A percentile compares a stretch with the other conserved stretches of the same genome.
phyloP scores from a whole-genome alignment of 2,329 filamentous ascomycete species.

The Dothistroma septosporum region DNA sequence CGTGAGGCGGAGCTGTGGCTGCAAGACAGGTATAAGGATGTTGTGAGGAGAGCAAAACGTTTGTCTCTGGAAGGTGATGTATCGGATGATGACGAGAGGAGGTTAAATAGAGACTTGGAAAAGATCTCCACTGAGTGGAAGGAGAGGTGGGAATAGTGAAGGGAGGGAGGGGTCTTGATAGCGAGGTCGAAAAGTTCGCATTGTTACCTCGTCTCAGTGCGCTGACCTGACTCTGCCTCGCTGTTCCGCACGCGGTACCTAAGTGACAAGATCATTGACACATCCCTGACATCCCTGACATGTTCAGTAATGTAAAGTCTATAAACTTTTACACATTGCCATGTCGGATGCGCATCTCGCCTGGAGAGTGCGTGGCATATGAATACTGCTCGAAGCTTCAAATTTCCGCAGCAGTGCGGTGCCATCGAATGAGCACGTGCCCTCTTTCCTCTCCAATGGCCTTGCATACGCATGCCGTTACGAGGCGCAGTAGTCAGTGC shows the following conservation, averaged over 20 bases:
- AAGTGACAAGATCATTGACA: not conserved
- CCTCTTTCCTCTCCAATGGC: not conserved
- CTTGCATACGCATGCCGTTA: not conserved
- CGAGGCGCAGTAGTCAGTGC: not conserved
- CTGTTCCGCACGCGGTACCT: not conserved
- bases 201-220: not conserved
- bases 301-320: not conserved
- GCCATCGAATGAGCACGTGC: not conserved
- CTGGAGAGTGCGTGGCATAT: not conserved
- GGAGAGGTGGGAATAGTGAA: conserved; percentile 45
- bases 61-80: conserved; percentile 37
- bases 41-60: conserved; percentile 33
- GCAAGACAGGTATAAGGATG: conserved; percentile 48
- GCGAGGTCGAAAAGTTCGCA: not conserved
- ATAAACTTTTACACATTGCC: not conserved
- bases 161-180: not conserved
- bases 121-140: conserved; percentile 50
- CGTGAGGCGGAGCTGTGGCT: conserved; percentile 57
- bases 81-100: conserved; percentile 54
- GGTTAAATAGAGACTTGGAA: conserved; percentile 51
- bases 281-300: not conserved
- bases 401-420: not conserved
- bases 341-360: not conserved
- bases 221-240: not conserved
- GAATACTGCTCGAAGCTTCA: not conserved